These are phyloP conservation scores for Ophiocordyceps camponoti-floridani DNA, from an alignment of 2,329 filamentous ascomycete species.

Conservation along the genomic window DNA sequence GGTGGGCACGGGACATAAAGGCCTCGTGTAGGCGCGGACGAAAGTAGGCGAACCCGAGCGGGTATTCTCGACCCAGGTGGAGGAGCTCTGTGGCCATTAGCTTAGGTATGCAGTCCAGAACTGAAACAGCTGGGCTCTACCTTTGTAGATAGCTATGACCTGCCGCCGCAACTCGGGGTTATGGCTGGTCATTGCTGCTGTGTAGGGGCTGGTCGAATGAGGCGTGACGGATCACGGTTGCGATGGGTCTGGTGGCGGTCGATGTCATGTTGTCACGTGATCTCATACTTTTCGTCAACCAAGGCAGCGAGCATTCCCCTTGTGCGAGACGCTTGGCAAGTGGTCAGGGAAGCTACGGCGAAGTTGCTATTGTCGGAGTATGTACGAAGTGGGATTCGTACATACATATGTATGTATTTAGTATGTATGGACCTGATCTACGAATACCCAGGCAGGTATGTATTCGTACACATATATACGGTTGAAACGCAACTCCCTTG, in stretches of 20 bases:
- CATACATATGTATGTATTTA: too few relatives aligned
- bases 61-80: slow-evolving; percentile 71
- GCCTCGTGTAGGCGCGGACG: slow-evolving; percentile 65
- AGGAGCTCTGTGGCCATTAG: slow-evolving; percentile 55
- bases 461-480: too few relatives aligned
- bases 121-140: slow-evolving; percentile 19
- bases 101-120: neutral
- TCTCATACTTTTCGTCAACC: too few relatives aligned
- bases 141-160: slow-evolving; percentile 81
- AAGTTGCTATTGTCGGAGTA: too few relatives aligned
- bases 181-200: slow-evolving; percentile 9
- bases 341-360: neutral
- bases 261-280: neutral
- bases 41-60: slow-evolving; percentile 67
- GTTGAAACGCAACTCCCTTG: too few relatives aligned
- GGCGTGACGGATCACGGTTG: neutral
- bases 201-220: neutral
- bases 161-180: slow-evolving; percentile 50
- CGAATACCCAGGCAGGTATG: too few relatives aligned
- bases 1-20: slow-evolving; percentile 55
- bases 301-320: neutral
- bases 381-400: too few relatives aligned
- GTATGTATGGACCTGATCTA: too few relatives aligned
- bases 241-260: neutral
- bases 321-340: neutral